A percentile compares a stretch with the other conserved stretches of the same genome.
Evolutionary conservation across 371 early-diverging fungal species (phyloP).

Genomic region (Dichotomocladium elegans): DNA sequence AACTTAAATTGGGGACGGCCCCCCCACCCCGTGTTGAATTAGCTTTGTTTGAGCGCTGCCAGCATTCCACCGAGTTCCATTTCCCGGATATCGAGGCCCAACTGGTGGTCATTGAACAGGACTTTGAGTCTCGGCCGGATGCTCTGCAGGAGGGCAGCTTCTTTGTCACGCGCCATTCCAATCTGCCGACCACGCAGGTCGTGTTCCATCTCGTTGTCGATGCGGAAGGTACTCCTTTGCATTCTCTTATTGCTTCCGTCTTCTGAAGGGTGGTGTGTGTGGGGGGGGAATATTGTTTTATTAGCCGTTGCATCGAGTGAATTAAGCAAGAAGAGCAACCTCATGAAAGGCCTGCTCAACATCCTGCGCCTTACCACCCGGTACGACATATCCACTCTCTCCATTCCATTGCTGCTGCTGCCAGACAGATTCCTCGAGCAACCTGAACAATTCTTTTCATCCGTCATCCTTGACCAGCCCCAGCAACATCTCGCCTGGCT

Average conservation of each 20-base stretch:
- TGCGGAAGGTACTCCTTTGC: conserved; percentile 34
- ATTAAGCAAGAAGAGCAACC: conserved; percentile 43
- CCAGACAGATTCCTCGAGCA: conserved; percentile 51
- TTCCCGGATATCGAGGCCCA: conserved; percentile 70
- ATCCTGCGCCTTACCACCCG: conserved; percentile 63
- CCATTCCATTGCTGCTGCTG: conserved; percentile 64
- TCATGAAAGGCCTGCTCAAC: conserved; percentile 61
- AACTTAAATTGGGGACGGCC: no score
- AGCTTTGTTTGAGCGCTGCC: conserved; percentile 64
- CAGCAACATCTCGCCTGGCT: conserved; percentile 28
- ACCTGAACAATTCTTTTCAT: conserved; percentile 17
- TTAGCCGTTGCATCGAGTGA: conserved; percentile 35
- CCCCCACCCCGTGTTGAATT: no score
- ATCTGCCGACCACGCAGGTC: conserved; percentile 69
- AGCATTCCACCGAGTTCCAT: conserved; percentile 74
- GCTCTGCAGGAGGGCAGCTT: conserved; percentile 63
- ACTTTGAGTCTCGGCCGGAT: conserved; percentile 28
- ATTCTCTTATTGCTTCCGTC: background rate
- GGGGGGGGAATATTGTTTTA: background rate
- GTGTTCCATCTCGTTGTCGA: conserved; percentile 69
- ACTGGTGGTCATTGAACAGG: conserved; percentile 50
- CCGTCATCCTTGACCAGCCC: conserved; percentile 14
- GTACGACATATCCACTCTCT: conserved; percentile 63
- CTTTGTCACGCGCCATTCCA: conserved; percentile 75
- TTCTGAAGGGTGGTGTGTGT: no score